These are phyloP conservation scores for Penicillium concentricum DNA, from an alignment of 2,329 filamentous ascomycete species.

Conservation along the genomic window DNA sequence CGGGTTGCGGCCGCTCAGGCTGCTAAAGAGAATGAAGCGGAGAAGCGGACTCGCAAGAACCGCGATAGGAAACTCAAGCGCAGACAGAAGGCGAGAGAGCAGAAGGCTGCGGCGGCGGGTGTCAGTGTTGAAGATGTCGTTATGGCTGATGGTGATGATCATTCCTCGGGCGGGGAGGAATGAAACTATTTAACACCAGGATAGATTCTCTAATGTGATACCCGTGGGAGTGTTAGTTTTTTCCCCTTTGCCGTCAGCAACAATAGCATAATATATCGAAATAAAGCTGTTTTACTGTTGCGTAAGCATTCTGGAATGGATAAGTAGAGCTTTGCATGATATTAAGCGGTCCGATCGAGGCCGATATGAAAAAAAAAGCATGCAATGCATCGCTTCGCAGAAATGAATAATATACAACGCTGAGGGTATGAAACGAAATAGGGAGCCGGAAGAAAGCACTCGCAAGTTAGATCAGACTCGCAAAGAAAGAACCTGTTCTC, in stretches of 20 bases:
- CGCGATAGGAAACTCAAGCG: conserved; percentile 41
- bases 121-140: conserved; percentile 13
- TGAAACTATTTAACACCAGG: background rate
- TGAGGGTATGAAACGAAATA: conserved; percentile 3
- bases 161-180: conserved; percentile 18
- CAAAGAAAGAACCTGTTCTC: conserved; percentile 1
- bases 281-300: background rate
- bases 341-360: background rate
- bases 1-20: conserved; percentile 27
- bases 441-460: background rate
- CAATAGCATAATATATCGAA: background rate
- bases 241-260: background rate
- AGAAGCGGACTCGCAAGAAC: conserved; percentile 42
- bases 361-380: background rate
- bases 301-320: background rate
- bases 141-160: conserved; percentile 17
- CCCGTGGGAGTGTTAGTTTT: background rate
- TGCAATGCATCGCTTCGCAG: background rate
- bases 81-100: conserved; percentile 38
- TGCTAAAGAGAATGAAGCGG: conserved; percentile 36
- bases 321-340: background rate
- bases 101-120: conserved; percentile 32
- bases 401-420: conserved; percentile 2
- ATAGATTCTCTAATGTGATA: conserved; percentile 5
- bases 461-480: conserved; percentile 1